These are phyloP conservation scores for Intubia oerlemansii DNA, from an alignment of 2,329 filamentous ascomycete species.

Conservation along the genomic window DNA sequence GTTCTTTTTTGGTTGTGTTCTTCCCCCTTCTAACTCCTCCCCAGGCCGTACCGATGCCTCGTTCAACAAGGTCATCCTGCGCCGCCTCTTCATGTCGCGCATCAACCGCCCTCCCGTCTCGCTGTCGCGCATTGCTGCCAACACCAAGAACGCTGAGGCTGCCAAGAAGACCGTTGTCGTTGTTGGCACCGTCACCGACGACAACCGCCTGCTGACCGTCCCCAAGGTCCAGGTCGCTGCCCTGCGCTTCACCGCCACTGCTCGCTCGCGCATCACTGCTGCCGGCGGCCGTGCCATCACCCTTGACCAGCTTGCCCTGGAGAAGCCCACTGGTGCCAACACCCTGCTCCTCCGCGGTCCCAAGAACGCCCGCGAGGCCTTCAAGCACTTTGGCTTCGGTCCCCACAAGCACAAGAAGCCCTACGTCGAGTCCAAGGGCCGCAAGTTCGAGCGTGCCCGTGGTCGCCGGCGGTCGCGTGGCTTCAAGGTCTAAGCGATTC, in stretches of 20 bases:
- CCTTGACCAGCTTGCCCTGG: conserved; percentile 89
- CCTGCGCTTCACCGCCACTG: conserved; percentile 89
- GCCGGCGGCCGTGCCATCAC: conserved; percentile 91
- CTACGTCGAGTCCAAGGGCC: conserved; percentile 92
- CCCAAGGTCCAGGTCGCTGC: conserved; percentile 90
- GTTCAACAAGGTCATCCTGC: conserved; percentile 98
- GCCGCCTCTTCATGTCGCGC: conserved; percentile 94
- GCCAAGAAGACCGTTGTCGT: conserved; percentile 80
- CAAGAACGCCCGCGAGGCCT: conserved; percentile 93
- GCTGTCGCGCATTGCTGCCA: conserved; percentile 68
- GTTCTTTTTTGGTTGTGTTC: neutral
- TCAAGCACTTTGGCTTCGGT: conserved; percentile 98
- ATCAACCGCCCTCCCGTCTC: conserved; percentile 95
- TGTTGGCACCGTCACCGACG: conserved; percentile 89
- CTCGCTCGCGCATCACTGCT: conserved; percentile 78
- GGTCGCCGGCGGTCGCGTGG: conserved; percentile 93
- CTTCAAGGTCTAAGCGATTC: conserved; percentile 99
- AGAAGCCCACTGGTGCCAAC: conserved; percentile 89
- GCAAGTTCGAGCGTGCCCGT: conserved; percentile 99
- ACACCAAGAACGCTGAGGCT: conserved; percentile 38
- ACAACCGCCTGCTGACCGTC: conserved; percentile 78
- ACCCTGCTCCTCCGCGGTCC: conserved; percentile 91
- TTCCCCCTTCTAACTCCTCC: neutral
- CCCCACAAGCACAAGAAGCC: conserved; percentile 99
- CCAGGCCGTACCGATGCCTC: conserved; percentile 81